A percentile compares a stretch with the other conserved stretches of the same genome.
Conservation (phyloP, 202 grass and related monocot species). For the Setaria viridis region DNA sequence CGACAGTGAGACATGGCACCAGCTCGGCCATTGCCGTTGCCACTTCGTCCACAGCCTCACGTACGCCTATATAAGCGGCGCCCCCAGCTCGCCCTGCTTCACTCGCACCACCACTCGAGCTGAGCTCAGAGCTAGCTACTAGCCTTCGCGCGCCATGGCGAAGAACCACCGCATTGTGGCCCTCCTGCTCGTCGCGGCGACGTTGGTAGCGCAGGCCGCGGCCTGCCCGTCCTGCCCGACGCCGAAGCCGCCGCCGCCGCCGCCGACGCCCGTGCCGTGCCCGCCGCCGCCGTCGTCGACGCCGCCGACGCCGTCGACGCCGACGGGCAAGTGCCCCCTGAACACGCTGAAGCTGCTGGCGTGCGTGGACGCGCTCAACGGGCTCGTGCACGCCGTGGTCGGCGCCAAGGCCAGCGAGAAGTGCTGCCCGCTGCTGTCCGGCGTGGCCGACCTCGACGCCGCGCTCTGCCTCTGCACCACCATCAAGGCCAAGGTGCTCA, state of each 20-base stretch:
- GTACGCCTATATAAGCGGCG: slow-evolving; percentile 36
- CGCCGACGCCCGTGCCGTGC: slow-evolving; percentile 50
- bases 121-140: background rate
- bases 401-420: slow-evolving; percentile 36
- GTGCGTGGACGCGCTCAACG: slow-evolving; percentile 83
- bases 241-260: slow-evolving; percentile 43
- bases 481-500: slow-evolving; percentile 74
- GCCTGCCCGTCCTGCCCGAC: slow-evolving; percentile 61
- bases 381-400: slow-evolving; percentile 59
- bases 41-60: slow-evolving; percentile 30
- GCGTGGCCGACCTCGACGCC: slow-evolving; percentile 81
- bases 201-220: slow-evolving; percentile 30
- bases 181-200: slow-evolving; percentile 36
- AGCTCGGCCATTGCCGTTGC: background rate
- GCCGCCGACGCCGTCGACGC: slow-evolving; percentile 21
- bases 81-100: background rate
- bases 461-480: slow-evolving; percentile 90
- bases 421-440: slow-evolving; percentile 80
- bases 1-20: slow-evolving; percentile 25
- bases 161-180: slow-evolving; percentile 28
- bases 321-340: slow-evolving; percentile 68
- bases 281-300: slow-evolving; percentile 46
- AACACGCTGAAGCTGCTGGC: slow-evolving; percentile 81
- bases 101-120: background rate
- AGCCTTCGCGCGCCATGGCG: slow-evolving; percentile 22